phyloP scores from a whole-genome alignment of 352 stramenopile species.

The Stephanocyclus meneghinianus region DNA sequence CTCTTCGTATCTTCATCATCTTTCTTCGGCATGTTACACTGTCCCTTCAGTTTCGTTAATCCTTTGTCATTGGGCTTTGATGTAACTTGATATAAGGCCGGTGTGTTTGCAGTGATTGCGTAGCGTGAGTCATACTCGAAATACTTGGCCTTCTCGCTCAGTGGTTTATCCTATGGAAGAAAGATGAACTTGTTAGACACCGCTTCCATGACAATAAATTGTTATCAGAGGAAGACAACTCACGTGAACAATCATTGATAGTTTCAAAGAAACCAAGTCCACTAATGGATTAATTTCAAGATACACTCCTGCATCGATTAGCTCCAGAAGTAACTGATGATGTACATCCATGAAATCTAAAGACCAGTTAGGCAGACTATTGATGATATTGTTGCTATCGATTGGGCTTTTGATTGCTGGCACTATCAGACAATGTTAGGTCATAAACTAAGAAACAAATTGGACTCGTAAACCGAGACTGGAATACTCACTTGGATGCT shows the following conservation, averaged over 20 bases:
- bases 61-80: neutral
- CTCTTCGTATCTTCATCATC: neutral
- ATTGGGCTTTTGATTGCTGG: neutral
- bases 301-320: constrained; percentile 6
- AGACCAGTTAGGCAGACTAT: constrained; percentile 1
- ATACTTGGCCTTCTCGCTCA: constrained; percentile 1
- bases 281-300: constrained; percentile 5
- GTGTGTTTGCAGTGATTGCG: neutral
- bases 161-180: neutral
- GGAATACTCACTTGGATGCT: neutral
- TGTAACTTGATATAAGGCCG: constrained; percentile 1
- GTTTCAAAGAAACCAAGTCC: constrained; percentile 1
- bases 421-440: neutral
- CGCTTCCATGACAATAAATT: neutral
- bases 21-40: neutral
- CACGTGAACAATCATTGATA: constrained; percentile 4
- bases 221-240: constrained; percentile 6
- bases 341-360: neutral
- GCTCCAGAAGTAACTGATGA: constrained; percentile 6
- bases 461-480: neutral
- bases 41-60: neutral
- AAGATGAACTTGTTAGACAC: constrained; percentile 8
- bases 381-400: neutral
- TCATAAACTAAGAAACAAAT: neutral
- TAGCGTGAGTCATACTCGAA: constrained; percentile 4